These are phyloP conservation scores for Filobasidium wieringae DNA, from an alignment of 768 basidiomycete species.

Conservation along the genomic window DNA sequence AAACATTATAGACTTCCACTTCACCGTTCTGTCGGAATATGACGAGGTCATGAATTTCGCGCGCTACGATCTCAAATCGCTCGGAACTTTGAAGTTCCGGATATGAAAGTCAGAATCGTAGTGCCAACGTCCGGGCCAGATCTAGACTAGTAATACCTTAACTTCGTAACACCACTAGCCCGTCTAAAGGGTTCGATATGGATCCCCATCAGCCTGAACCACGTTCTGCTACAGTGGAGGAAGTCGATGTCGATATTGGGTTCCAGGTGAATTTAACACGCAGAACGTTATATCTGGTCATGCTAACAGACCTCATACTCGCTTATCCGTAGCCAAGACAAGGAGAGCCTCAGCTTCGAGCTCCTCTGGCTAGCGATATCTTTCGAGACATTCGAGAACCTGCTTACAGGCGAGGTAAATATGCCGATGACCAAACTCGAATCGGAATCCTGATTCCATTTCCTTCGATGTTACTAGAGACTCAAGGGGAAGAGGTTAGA, in stretches of 20 bases:
- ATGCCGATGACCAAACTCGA: background rate
- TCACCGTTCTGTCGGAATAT: no score
- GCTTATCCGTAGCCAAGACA: background rate
- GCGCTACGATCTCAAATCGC: no score
- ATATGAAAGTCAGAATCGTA: no score
- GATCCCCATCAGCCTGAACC: constrained; percentile 7
- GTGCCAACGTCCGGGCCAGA: no score
- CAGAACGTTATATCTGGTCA: background rate
- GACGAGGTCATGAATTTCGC: no score
- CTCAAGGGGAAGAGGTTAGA: constrained; percentile 44
- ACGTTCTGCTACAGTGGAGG: constrained; percentile 7
- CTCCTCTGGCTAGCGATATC: constrained; percentile 12
- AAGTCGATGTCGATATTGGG: constrained; percentile 15
- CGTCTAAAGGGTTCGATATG: background rate
- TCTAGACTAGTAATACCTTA: no score
- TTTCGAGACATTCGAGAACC: constrained; percentile 14
- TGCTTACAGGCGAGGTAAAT: constrained; percentile 11
- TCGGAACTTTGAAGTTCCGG: no score
- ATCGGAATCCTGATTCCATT: background rate
- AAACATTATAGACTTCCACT: no score
- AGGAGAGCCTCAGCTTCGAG: background rate
- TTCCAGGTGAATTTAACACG: constrained; percentile 4
- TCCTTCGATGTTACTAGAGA: constrained; percentile 30
- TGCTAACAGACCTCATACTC: background rate
- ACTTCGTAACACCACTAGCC: no score